These are phyloP conservation scores for Trichosporon inkin DNA, from an alignment of 1,284 basidiomycete genomes.

Conservation along the genomic window DNA sequence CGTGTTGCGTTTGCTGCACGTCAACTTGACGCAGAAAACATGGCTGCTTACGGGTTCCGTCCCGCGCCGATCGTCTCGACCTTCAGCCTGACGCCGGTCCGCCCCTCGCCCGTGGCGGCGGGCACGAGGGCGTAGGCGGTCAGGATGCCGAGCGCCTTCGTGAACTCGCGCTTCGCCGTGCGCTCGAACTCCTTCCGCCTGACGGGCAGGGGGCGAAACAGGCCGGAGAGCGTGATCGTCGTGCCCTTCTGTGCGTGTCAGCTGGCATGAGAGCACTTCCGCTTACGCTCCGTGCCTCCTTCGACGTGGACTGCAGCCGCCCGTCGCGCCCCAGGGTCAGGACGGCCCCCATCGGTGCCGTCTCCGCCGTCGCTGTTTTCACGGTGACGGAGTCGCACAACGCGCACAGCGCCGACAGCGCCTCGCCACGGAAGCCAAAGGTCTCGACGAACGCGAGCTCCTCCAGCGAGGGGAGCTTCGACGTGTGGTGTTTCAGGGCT, in stretches of 20 bases:
- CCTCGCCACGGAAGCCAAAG: conserved; percentile 96
- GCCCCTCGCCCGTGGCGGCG: conserved; percentile 40
- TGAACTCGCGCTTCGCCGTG: conserved; percentile 84
- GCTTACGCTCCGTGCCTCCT: conserved; percentile 69
- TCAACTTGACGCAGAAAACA: background rate
- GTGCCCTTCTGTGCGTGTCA: conserved; percentile 67
- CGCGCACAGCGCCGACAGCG: conserved; percentile 86
- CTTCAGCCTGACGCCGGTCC: conserved; percentile 62
- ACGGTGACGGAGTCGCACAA: conserved; percentile 68
- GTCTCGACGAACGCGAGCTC: conserved; percentile 73
- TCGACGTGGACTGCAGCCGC: conserved; percentile 53
- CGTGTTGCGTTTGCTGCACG: conserved; percentile 61
- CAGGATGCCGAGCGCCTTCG: conserved; percentile 74
- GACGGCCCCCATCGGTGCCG: conserved; percentile 71
- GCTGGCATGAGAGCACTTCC: background rate
- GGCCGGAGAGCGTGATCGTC: conserved; percentile 66
- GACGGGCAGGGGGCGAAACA: conserved; percentile 83
- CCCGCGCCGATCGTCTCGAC: conserved; percentile 58
- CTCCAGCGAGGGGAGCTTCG: conserved; percentile 74
- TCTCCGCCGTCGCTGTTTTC: conserved; percentile 66
- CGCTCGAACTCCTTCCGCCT: conserved; percentile 86
- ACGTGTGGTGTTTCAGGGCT: conserved; percentile 92
- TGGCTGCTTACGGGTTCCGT: conserved; percentile 62
- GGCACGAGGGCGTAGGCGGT: conserved; percentile 89
- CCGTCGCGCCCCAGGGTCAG: conserved; percentile 68